Evolutionary conservation across 352 stramenopile genomes (phyloP), one percentile per base, ranked within the genome.

Genomic region (Phytopythium boreale): DNA sequence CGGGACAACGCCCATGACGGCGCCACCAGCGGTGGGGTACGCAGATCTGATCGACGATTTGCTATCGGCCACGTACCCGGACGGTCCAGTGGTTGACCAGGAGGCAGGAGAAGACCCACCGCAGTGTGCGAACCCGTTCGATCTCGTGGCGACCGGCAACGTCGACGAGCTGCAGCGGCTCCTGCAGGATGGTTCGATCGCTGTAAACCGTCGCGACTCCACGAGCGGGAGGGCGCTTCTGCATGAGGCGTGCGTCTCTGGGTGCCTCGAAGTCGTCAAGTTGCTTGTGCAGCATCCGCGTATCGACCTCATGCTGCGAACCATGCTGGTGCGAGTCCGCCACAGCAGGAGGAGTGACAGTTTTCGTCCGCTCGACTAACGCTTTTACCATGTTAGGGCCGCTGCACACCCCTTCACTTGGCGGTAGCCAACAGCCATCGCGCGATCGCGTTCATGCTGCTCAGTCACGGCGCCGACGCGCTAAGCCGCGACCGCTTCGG

Each of bases 381-480:
- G 2, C 11, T 17, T 31, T 14, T 51, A 4, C 47, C 22, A 1
- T 17, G 58, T 5, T 46, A 92, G 84, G 84, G 84, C 29, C 77
- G 77, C 19, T 87, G 77, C 36, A 83, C 80, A 2, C 65, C 80
- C 8, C 55, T 93, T 24, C 84, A 90, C 46, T 61, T 93, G 6
- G 84, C 82, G 15, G 82, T 91, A 22, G 67, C 70, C 1, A 80
- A 78, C 34, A 86, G 83, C 57, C 72, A 84, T 26, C 80, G 84
- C 14, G 66, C 79, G 1, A 70, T 92, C 15, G 81, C 76, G 1
- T 93, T 93, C 52, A 61, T 87, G n/a, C 59, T 93, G 19, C 71
- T 93, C 24, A 90, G 79, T 29, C 71, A 92, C 36, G 84, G 82
- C 0, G 80, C 84, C 15, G 80, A 93, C 17, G 71, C 74, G 0